A percentile compares a stretch with the other conserved stretches of the same genome.
These are phyloP conservation scores for Pichia ethanolica DNA, from an alignment of 805 yeast genomes.

Conservation along the genomic window DNA sequence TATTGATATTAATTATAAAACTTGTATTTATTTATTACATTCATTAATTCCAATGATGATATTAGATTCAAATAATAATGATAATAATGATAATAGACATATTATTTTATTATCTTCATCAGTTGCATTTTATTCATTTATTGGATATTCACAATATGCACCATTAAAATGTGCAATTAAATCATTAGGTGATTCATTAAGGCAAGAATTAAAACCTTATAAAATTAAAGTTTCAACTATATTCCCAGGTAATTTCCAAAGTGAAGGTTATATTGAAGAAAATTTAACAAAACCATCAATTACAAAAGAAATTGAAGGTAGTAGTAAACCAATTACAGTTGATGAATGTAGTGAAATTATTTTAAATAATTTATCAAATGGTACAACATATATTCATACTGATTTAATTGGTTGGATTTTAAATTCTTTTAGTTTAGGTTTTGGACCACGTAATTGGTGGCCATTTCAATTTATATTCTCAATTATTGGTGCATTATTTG, in stretches of 20 bases:
- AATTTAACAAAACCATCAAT: slow-evolving; percentile 79
- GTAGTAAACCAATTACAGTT: slow-evolving; percentile 63
- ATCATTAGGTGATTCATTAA: slow-evolving; percentile 63
- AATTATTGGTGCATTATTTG: slow-evolving; percentile 42
- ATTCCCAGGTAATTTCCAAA: slow-evolving; percentile 81
- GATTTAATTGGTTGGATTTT: slow-evolving; percentile 83
- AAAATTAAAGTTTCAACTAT: slow-evolving; percentile 65
- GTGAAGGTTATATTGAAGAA: slow-evolving; percentile 83
- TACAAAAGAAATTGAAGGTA: slow-evolving; percentile 78
- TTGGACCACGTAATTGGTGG: slow-evolving; percentile 58
- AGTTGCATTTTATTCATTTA: slow-evolving; percentile 76
- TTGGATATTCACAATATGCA: slow-evolving; percentile 87
- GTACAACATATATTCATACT: slow-evolving; percentile 69
- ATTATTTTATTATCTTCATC: slow-evolving; percentile 67
- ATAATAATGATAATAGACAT: slow-evolving; percentile 32
- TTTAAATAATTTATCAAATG: slow-evolving; percentile 43
- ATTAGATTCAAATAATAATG: not conserved
- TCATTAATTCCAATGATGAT: slow-evolving; percentile 34
- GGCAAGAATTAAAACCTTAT: slow-evolving; percentile 73
- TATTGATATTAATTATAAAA: slow-evolving; percentile 59
- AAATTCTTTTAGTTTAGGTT: slow-evolving; percentile 58
- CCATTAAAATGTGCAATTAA: slow-evolving; percentile 82
- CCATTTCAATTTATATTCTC: slow-evolving; percentile 43
- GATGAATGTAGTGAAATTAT: slow-evolving; percentile 59
- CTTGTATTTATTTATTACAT: slow-evolving; percentile 68